Evolutionary conservation across 192 early-diverging fungal genomes (phyloP).

Genomic region (Umbelopsis sp.): DNA sequence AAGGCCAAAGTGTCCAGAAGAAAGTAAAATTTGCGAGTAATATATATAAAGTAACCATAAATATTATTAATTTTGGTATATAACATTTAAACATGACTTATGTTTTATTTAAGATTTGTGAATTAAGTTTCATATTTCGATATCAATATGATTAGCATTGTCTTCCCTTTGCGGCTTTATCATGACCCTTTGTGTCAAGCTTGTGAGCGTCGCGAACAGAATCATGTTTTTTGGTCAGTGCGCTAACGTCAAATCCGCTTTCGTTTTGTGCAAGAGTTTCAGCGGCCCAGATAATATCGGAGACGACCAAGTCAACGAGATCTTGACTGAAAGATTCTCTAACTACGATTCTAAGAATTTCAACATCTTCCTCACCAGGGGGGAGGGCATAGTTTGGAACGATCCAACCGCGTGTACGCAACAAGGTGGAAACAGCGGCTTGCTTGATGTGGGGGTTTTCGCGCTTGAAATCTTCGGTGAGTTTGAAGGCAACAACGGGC

Average conservation of each 20-base stretch:
- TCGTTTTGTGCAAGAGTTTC: slow-evolving; percentile 22
- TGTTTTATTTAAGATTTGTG: too few species aligned
- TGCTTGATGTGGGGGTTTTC: slow-evolving; percentile 58
- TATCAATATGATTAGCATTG: not conserved
- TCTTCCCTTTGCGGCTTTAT: not conserved
- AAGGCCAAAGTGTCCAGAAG: slow-evolving; percentile 12
- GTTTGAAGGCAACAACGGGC: slow-evolving; percentile 68
- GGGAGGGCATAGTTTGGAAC: slow-evolving; percentile 64
- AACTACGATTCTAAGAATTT: slow-evolving; percentile 58
- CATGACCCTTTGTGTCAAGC: not conserved
- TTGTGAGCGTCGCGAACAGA: slow-evolving; percentile 29
- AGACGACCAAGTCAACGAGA: slow-evolving; percentile 50
- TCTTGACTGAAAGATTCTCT: slow-evolving; percentile 56
- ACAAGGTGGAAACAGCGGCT: slow-evolving; percentile 50
- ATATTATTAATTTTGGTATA: too few species aligned
- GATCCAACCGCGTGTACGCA: slow-evolving; percentile 63
- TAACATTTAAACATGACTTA: too few species aligned
- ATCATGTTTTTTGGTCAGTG: slow-evolving; percentile 12
- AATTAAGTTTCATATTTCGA: too few species aligned
- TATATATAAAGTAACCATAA: not conserved
- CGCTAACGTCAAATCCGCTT: slow-evolving; percentile 25
- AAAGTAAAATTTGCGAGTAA: not conserved
- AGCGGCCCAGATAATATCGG: slow-evolving; percentile 43
- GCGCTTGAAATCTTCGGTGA: slow-evolving; percentile 56
- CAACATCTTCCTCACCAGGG: slow-evolving; percentile 39